These are phyloP conservation scores for Trichoderma atrobrunneum DNA, from an alignment of 2,329 filamentous ascomycete species.

Conservation along the genomic window DNA sequence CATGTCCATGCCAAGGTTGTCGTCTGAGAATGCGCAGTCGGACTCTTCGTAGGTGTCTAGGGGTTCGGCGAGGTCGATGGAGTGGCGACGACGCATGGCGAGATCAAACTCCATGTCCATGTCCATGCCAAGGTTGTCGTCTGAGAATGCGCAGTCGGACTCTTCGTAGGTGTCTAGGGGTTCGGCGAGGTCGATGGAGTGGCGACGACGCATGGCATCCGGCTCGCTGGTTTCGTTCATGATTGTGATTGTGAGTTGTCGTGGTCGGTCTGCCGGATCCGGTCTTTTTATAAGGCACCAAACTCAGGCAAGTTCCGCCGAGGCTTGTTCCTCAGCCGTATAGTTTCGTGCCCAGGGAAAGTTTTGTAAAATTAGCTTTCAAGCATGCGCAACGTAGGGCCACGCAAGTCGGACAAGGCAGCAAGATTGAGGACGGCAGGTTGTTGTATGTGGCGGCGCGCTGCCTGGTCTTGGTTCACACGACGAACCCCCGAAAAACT, in stretches of 20 bases:
- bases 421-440: neutral
- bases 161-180: conserved; percentile 40
- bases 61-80: conserved; percentile 41
- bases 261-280: neutral
- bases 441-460: neutral
- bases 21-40: conserved; percentile 30
- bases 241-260: neutral
- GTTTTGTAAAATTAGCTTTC: neutral
- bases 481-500: neutral
- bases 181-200: conserved; percentile 42
- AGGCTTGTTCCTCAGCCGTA: neutral
- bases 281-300: neutral
- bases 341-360: neutral
- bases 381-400: neutral
- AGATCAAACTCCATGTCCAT: conserved; percentile 37
- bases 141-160: conserved; percentile 30
- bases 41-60: conserved; percentile 39
- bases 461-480: neutral
- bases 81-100: conserved; percentile 40
- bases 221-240: conserved; percentile 11
- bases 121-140: conserved; percentile 24
- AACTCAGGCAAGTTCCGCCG: neutral
- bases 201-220: conserved; percentile 42
- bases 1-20: conserved; percentile 32
- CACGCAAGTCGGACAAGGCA: neutral